These are phyloP conservation scores for Sutorius eximius DNA, from an alignment of 1,284 basidiomycete genomes.

Conservation along the genomic window DNA sequence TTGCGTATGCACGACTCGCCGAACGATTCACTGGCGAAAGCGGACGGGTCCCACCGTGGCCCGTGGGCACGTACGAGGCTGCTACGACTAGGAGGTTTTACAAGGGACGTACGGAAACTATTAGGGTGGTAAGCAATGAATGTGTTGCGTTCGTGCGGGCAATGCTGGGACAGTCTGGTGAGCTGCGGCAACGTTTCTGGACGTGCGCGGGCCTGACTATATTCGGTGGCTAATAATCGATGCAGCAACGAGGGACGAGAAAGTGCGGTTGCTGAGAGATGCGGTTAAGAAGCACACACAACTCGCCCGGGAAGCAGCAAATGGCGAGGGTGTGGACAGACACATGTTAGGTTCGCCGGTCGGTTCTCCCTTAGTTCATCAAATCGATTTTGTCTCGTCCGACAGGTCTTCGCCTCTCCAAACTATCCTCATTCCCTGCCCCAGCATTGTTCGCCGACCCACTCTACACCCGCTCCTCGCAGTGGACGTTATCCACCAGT, in stretches of 20 bases:
- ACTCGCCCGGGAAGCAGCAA: constrained; percentile 70
- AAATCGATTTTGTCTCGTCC: neutral
- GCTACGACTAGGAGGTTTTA: constrained; percentile 82
- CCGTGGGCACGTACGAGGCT: constrained; percentile 82
- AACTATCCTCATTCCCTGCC: constrained; percentile 59
- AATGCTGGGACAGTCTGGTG: constrained; percentile 59
- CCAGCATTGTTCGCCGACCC: constrained; percentile 75
- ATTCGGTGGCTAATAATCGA: neutral
- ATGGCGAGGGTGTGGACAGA: constrained; percentile 78
- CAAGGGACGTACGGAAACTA: constrained; percentile 88
- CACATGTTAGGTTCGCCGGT: constrained; percentile 70
- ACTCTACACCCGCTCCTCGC: constrained; percentile 61
- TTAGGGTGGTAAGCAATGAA: constrained; percentile 75
- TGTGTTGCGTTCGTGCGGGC: constrained; percentile 71
- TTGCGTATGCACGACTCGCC: constrained; percentile 75
- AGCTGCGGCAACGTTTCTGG: constrained; percentile 3
- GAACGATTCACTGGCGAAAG: constrained; percentile 34
- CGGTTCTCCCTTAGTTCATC: neutral
- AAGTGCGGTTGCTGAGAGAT: constrained; percentile 57
- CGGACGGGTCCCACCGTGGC: constrained; percentile 38
- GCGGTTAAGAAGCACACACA: constrained; percentile 72
- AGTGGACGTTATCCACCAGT: constrained; percentile 83
- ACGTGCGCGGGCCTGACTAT: neutral
- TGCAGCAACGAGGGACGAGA: constrained; percentile 42
- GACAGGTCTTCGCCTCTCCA: constrained; percentile 65